Evolutionary conservation across 306 rosid species (phyloP).

Genomic region (Casuarina glauca): DNA sequence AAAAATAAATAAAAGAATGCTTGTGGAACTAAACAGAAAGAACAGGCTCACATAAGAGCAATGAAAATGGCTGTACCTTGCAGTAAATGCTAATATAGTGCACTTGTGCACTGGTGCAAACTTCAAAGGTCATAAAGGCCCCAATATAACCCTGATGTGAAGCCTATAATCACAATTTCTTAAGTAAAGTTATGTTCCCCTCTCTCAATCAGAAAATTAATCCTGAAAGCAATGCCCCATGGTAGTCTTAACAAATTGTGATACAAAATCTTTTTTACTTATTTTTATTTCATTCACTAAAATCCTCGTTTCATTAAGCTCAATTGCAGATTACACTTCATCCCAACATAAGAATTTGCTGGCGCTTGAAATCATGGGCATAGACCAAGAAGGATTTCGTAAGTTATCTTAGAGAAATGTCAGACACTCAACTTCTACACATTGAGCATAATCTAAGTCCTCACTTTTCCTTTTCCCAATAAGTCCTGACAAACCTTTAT

Average conservation of each 20-base stretch:
- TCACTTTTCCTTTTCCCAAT: not conserved
- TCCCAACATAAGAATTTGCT: not conserved
- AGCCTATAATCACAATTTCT: not conserved
- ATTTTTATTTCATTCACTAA: not conserved
- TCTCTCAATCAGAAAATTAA: not conserved
- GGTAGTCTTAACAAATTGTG: not conserved
- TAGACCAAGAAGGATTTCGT: not conserved
- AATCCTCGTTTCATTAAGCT: not conserved
- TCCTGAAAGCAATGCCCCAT: not conserved
- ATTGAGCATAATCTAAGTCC: not conserved
- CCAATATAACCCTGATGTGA: not conserved
- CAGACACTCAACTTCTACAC: not conserved
- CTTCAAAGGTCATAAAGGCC: not conserved
- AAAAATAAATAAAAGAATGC: not conserved
- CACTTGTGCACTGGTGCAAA: not conserved
- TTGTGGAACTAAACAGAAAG: not conserved
- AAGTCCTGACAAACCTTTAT: not conserved
- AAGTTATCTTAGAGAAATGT: too few relatives aligned
- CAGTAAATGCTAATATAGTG: not conserved
- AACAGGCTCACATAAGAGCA: not conserved
- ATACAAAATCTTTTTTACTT: not conserved
- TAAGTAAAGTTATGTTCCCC: not conserved
- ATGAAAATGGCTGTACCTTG: not conserved
- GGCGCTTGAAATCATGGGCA: not conserved
- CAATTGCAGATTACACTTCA: not conserved